Evolutionary conservation across 2,329 filamentous ascomycete genomes (phyloP).

Genomic region (Paraconiothyrium brasiliense): DNA sequence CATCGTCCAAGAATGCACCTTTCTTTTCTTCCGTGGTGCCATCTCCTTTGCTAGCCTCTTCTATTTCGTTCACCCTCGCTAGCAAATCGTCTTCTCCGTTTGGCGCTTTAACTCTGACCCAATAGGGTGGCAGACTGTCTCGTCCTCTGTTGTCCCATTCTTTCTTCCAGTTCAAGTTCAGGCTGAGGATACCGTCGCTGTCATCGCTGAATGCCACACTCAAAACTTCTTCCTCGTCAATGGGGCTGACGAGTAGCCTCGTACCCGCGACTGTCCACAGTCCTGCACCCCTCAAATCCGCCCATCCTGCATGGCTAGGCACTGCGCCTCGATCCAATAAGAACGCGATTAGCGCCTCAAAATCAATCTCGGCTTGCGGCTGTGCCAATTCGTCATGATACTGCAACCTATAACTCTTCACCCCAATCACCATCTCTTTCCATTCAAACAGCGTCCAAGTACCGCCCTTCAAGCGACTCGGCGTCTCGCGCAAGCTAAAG

Average conservation of each 20-base stretch:
- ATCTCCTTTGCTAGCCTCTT: constrained; percentile 12
- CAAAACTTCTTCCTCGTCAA: constrained; percentile 31
- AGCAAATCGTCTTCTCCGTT: constrained; percentile 23
- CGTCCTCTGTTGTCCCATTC: constrained; percentile 32
- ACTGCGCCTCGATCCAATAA: constrained; percentile 69
- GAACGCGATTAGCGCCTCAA: constrained; percentile 70
- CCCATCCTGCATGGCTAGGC: constrained; percentile 31
- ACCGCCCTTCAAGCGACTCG: constrained; percentile 66
- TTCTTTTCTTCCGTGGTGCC: constrained; percentile 24
- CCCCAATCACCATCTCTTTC: constrained; percentile 69
- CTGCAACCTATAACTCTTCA: constrained; percentile 70
- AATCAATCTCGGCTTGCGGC: constrained; percentile 61
- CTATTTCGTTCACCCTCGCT: constrained; percentile 21
- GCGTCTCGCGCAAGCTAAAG: constrained; percentile 64
- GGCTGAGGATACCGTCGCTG: constrained; percentile 38
- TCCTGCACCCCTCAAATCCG: constrained; percentile 32
- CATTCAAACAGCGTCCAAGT: constrained; percentile 74
- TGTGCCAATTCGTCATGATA: constrained; percentile 63
- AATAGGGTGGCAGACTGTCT: constrained; percentile 39
- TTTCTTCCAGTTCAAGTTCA: constrained; percentile 30
- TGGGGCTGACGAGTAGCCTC: constrained; percentile 33
- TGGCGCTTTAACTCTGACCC: constrained; percentile 28
- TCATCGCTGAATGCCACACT: constrained; percentile 38
- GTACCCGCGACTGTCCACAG: constrained; percentile 43
- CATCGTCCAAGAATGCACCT: constrained; percentile 32